Percentiles rank a stretch among this genome's conserved stretches.
phyloP scores from a whole-genome alignment of 495 filamentous ascomycete genomes.

The Penicillium turbatum region DNA sequence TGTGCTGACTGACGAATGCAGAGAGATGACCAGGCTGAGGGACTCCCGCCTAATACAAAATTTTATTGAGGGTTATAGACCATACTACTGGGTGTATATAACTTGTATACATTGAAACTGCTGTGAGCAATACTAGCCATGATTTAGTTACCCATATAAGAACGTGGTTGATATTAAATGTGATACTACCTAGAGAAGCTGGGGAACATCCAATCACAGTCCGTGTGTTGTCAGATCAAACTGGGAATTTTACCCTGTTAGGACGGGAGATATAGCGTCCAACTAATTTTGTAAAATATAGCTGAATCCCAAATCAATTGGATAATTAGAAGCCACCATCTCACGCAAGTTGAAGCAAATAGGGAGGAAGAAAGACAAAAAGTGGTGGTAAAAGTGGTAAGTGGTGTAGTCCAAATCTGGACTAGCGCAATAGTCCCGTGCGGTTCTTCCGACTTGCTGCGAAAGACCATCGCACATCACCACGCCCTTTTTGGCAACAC shows the following conservation, averaged over 20 bases:
- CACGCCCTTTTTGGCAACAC: slow-evolving; percentile 31
- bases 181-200: too few species aligned
- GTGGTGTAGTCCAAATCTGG: slow-evolving; percentile 24
- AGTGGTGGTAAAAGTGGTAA: slow-evolving; percentile 11
- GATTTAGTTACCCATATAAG: background rate
- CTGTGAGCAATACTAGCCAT: too few species aligned
- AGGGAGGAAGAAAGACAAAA: background rate
- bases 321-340: background rate
- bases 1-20: slow-evolving; percentile 11
- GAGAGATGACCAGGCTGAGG: slow-evolving; percentile 21
- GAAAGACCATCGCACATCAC: slow-evolving; percentile 33
- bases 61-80: slow-evolving; percentile 13
- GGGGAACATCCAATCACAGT: slow-evolving; percentile 22
- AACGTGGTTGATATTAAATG: background rate
- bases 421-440: slow-evolving; percentile 44
- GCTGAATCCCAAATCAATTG: too few species aligned
- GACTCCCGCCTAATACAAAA: slow-evolving; percentile 28
- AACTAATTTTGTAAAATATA: background rate
- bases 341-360: background rate
- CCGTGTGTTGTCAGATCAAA: slow-evolving; percentile 25
- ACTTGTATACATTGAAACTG: too few species aligned
- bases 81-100: too few species aligned
- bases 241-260: background rate
- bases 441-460: slow-evolving; percentile 31
- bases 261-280: background rate